Percentiles rank a stretch among this genome's conserved stretches.
Conservation (phyloP, 352 stramenopile species). For the Plasmopara halstedii region DNA sequence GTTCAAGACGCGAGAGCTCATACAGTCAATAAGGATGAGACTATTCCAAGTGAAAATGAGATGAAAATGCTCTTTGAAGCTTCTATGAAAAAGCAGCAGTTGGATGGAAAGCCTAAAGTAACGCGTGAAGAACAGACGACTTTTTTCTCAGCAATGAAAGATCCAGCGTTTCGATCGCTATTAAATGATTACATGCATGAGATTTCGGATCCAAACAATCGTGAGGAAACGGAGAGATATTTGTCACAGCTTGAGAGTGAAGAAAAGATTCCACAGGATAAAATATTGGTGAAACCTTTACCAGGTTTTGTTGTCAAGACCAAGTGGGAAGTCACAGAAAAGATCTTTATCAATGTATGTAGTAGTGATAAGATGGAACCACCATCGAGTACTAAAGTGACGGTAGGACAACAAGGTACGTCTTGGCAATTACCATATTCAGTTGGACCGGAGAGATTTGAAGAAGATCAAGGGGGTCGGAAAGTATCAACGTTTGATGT, state of each 20-base stretch:
- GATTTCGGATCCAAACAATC: conserved; percentile 86
- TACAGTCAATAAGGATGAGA: background rate
- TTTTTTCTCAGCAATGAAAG: conserved; percentile 86
- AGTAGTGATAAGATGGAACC: conserved; percentile 75
- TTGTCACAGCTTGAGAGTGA: conserved; percentile 84
- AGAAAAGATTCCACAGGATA: conserved; percentile 81
- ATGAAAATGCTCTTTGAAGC: conserved; percentile 8
- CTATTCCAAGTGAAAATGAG: background rate
- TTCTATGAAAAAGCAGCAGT: conserved; percentile 29
- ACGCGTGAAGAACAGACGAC: conserved; percentile 54
- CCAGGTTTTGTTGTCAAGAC: conserved; percentile 91
- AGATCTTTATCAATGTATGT: conserved; percentile 94
- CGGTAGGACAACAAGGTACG: conserved; percentile 21
- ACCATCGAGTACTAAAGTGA: conserved; percentile 49
- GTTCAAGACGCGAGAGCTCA: no score
- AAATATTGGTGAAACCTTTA: conserved; percentile 77
- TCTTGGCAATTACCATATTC: conserved; percentile 90
- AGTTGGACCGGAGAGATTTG: conserved; percentile 83
- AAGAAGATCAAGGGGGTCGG: conserved; percentile 77
- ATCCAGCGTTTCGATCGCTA: conserved; percentile 88
- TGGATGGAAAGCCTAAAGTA: conserved; percentile 5
- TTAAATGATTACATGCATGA: conserved; percentile 93
- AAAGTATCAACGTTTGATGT: conserved; percentile 84
- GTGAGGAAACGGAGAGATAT: conserved; percentile 87
- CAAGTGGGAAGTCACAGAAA: conserved; percentile 39